phyloP scores from a whole-genome alignment of 176 grass and related monocot genomes.

The Eragrostis nindensis region DNA sequence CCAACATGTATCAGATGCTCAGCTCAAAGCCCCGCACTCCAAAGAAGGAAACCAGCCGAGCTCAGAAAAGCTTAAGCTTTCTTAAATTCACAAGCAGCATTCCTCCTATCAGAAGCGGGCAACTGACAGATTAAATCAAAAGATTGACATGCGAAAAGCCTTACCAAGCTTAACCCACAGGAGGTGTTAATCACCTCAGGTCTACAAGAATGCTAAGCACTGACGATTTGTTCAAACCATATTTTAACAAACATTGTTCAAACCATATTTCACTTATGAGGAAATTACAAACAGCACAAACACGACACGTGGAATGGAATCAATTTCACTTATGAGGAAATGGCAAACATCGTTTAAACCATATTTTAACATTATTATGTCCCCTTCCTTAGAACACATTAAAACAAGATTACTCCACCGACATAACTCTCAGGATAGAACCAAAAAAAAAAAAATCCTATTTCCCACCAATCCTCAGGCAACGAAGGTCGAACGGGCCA shows the following conservation, averaged over 20 bases:
- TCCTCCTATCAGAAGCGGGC: neutral
- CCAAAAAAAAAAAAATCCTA: neutral
- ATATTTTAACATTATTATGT: neutral
- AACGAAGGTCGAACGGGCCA: neutral
- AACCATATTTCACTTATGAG: too few relatives aligned
- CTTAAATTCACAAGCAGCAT: neutral
- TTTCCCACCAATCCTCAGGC: neutral
- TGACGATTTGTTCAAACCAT: too few relatives aligned
- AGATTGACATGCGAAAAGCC: neutral
- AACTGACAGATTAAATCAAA: neutral
- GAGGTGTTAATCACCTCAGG: neutral
- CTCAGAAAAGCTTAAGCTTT: neutral
- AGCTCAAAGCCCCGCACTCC: neutral
- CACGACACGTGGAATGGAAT: neutral
- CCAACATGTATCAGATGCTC: neutral
- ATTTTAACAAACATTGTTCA: too few relatives aligned
- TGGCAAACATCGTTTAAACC: neutral
- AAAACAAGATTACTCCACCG: neutral
- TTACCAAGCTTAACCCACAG: neutral
- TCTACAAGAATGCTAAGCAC: neutral
- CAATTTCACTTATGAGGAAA: neutral
- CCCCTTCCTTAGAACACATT: neutral
- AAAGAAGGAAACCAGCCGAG: conserved; percentile 5
- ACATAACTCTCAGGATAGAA: neutral
- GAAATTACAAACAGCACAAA: neutral